These are phyloP conservation scores for Skeletonema grethae DNA, from an alignment of 108 stramenopile genomes.

Conservation along the genomic window DNA sequence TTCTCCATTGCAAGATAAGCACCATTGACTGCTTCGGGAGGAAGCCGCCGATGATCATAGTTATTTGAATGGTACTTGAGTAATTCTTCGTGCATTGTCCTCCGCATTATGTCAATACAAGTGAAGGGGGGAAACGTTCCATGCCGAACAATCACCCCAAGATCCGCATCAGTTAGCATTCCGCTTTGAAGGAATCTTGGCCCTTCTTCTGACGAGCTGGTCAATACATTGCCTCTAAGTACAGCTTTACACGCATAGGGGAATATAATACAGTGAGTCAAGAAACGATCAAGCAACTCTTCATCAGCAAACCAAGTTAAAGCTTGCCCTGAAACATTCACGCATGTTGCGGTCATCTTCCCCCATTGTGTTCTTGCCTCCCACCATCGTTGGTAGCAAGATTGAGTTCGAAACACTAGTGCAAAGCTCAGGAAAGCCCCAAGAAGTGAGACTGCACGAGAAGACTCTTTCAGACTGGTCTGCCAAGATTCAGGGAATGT, in stretches of 20 bases:
- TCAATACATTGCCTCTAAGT: conserved; percentile 24
- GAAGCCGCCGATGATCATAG: not conserved
- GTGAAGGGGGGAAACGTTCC: conserved; percentile 18
- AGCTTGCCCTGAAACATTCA: conserved; percentile 21
- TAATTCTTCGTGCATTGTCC: conserved; percentile 12
- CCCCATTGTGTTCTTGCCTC: conserved; percentile 37
- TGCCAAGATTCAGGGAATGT: conserved; percentile 15
- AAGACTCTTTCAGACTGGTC: conserved; percentile 5
- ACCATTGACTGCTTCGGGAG: conserved; percentile 13
- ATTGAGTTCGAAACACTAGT: conserved; percentile 34
- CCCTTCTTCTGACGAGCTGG: conserved; percentile 23
- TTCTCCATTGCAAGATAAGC: conserved; percentile 22
- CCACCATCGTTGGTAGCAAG: conserved; percentile 32
- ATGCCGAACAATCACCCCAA: conserved; percentile 27
- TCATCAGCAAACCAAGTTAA: conserved; percentile 16
- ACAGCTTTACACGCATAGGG: conserved; percentile 31
- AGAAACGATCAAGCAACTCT: conserved; percentile 29
- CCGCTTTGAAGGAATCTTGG: conserved; percentile 28
- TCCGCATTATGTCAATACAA: conserved; percentile 23
- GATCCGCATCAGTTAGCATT: conserved; percentile 33
- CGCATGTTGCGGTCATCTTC: conserved; percentile 20
- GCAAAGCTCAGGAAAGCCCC: conserved; percentile 35
- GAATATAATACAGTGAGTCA: conserved; percentile 27
- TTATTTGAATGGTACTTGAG: not conserved
- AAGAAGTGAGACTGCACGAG: conserved; percentile 9